A percentile compares a stretch with the other conserved stretches of the same genome.
Conservation (phyloP, 1,284 basidiomycete species). For the Tilletia caries region DNA sequence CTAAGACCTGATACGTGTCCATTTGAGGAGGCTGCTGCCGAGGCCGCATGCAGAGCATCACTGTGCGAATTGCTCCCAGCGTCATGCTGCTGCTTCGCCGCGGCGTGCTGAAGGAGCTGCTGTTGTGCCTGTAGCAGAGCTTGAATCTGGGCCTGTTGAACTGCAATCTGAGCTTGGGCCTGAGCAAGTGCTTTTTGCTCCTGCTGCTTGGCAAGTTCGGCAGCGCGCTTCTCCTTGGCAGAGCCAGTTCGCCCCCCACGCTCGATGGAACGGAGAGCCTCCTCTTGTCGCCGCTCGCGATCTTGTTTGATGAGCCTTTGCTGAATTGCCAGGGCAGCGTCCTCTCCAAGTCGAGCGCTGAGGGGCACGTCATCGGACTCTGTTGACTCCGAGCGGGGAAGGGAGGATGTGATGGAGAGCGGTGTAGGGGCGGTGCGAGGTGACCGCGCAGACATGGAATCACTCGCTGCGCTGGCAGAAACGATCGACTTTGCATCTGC, state of each 20-base stretch:
- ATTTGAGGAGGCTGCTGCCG: conserved; percentile 23
- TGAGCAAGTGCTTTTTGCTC: not conserved
- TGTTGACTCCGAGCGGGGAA: not conserved
- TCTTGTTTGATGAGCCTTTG: not conserved
- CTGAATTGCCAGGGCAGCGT: not conserved
- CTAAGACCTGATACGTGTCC: conserved; percentile 14
- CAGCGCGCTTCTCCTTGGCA: not conserved
- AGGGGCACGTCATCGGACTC: not conserved
- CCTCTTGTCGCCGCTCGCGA: not conserved
- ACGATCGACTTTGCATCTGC: no score
- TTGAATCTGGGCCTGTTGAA: conserved; percentile 13
- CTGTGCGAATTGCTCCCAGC: conserved; percentile 15
- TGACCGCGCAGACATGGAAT: not conserved
- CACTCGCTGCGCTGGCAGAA: not conserved
- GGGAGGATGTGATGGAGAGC: not conserved
- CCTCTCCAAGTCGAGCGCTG: not conserved
- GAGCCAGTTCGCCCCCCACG: not conserved
- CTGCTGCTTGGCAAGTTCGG: not conserved
- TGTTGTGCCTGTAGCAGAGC: conserved; percentile 21
- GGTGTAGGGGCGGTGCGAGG: not conserved
- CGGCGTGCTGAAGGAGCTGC: conserved; percentile 17
- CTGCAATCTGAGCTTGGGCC: not conserved
- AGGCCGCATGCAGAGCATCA: conserved; percentile 19
- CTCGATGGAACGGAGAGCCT: not conserved
- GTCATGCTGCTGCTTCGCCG: conserved; percentile 17